These are phyloP conservation scores for Hydnum rufescens DNA, from an alignment of 768 basidiomycete species.

Conservation along the genomic window DNA sequence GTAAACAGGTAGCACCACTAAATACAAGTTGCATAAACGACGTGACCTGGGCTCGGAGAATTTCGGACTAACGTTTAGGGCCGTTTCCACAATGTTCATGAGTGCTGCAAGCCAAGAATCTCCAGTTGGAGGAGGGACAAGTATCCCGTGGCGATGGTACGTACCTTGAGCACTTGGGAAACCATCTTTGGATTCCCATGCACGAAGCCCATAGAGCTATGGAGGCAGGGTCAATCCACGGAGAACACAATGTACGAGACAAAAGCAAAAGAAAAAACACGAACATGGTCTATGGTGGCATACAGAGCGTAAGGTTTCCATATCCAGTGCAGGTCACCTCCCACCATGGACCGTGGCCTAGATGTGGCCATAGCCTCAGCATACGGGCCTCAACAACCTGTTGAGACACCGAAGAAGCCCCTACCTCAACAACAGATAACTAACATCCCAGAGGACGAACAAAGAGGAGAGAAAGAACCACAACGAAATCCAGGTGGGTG, in stretches of 20 bases:
- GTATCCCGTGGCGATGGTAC: constrained; percentile 10
- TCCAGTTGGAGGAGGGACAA: no score
- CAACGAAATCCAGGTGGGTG: constrained; percentile 9
- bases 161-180: constrained; percentile 75
- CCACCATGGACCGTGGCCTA: constrained; percentile 71
- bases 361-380: background rate
- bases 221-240: background rate
- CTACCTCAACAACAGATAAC: constrained; percentile 66
- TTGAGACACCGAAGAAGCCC: constrained; percentile 15
- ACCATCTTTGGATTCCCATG: constrained; percentile 57
- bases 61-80: constrained; percentile 32
- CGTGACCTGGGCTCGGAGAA: background rate
- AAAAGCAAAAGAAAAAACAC: constrained; percentile 10
- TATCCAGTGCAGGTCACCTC: constrained; percentile 81
- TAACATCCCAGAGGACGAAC: constrained; percentile 58
- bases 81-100: constrained; percentile 59
- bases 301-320: constrained; percentile 72
- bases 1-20: constrained; percentile 49
- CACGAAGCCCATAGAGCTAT: constrained; percentile 24
- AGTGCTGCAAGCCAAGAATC: constrained; percentile 29
- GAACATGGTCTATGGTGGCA: constrained; percentile 36
- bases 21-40: background rate
- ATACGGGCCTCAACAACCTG: background rate
- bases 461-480: constrained; percentile 51
- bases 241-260: no score